These are phyloP conservation scores for Phytopythium mirpurense DNA, from an alignment of 352 stramenopile species.

Conservation along the genomic window DNA sequence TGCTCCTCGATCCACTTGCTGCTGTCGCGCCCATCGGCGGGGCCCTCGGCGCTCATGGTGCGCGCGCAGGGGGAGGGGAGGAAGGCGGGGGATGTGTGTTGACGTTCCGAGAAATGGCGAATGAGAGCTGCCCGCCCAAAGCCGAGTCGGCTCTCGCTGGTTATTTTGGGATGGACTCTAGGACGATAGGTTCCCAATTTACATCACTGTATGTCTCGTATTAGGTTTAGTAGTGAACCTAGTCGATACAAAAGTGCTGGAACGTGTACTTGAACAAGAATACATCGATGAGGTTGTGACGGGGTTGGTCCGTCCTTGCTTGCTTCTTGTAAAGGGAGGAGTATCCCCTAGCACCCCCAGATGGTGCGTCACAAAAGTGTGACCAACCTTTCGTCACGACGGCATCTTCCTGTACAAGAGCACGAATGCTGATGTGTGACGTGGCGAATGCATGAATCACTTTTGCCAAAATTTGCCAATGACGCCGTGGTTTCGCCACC, in stretches of 20 bases:
- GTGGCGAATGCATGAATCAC: no score
- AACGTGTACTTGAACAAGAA: no score
- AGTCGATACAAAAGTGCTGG: no score
- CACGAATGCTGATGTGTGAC: not conserved
- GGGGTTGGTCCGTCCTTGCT: conserved; percentile 3
- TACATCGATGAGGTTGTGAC: no score
- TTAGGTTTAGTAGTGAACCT: no score
- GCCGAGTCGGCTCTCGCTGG: no score
- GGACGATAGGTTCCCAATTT: not conserved
- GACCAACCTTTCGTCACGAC: conserved; percentile 2
- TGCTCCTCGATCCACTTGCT: conserved; percentile 80
- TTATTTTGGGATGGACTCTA: no score
- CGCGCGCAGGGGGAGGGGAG: not conserved
- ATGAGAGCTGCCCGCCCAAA: no score
- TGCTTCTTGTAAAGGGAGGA: conserved; percentile 6
- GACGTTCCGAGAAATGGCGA: not conserved
- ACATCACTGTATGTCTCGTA: not conserved
- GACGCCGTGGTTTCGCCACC: no score
- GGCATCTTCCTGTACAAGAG: conserved; percentile 3
- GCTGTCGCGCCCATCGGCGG: conserved; percentile 15
- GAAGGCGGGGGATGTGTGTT: not conserved
- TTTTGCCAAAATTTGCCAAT: no score
- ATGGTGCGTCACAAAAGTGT: no score
- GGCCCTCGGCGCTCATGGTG: conserved; percentile 25
- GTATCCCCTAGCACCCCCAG: not conserved